These are phyloP conservation scores for Zelonia costaricensis DNA, from an alignment of 208 protist genomes.

Conservation along the genomic window DNA sequence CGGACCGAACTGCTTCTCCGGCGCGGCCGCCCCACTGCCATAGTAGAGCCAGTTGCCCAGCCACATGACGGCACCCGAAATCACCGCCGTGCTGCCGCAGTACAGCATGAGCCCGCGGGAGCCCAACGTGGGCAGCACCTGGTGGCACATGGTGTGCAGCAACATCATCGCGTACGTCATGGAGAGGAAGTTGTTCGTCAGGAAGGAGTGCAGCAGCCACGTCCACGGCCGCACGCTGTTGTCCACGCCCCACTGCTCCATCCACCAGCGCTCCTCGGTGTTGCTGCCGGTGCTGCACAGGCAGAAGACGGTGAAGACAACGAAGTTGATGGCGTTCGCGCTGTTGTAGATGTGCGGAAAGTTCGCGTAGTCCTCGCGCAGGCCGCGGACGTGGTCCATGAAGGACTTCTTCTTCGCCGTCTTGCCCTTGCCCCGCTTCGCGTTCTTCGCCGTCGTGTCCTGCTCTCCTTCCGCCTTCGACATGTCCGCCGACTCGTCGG, in stretches of 20 bases:
- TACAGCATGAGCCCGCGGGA: conserved; percentile 65
- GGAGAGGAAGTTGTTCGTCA: conserved; percentile 91
- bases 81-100: conserved; percentile 50
- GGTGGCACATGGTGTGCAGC: conserved; percentile 84
- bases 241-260: conserved; percentile 78
- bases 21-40: conserved; percentile 23
- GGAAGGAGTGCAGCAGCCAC: conserved; percentile 83
- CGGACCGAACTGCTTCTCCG: conserved; percentile 91
- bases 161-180: conserved; percentile 92
- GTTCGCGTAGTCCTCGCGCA: conserved; percentile 71
- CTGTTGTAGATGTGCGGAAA: conserved; percentile 93
- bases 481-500: not conserved
- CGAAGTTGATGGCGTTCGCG: conserved; percentile 84
- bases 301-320: conserved; percentile 91
- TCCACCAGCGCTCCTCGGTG: conserved; percentile 83
- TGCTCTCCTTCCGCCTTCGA: conserved; percentile 7
- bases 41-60: conserved; percentile 64
- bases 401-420: conserved; percentile 34
- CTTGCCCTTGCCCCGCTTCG: conserved; percentile 26
- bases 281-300: conserved; percentile 87
- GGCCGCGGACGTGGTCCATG: conserved; percentile 57
- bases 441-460: conserved; percentile 14
- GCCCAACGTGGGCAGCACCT: conserved; percentile 71
- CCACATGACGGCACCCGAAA: conserved; percentile 83
- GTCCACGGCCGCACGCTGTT: conserved; percentile 64